These are phyloP conservation scores for Talaromyces borbonicus DNA, from an alignment of 495 filamentous ascomycete genomes.

Conservation along the genomic window DNA sequence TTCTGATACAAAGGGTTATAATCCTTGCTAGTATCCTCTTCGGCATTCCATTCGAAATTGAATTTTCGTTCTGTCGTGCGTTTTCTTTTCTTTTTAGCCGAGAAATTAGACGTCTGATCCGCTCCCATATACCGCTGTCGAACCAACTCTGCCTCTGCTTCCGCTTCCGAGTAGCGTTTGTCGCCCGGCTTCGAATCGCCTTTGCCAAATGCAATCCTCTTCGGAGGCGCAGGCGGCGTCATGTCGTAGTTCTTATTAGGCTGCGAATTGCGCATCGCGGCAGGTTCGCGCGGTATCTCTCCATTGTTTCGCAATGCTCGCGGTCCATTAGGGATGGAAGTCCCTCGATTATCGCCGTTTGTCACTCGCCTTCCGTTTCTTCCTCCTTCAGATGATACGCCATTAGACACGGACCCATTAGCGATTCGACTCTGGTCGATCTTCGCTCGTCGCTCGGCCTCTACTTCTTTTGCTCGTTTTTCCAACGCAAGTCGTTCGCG, in stretches of 20 bases:
- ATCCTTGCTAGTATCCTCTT: constrained; percentile 88
- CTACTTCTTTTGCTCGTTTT: constrained; percentile 75
- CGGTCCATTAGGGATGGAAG: constrained; percentile 64
- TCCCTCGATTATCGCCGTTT: constrained; percentile 19
- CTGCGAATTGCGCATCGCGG: constrained; percentile 38
- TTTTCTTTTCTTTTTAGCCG: constrained; percentile 91
- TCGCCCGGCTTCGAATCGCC: constrained; percentile 40
- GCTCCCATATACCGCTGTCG: constrained; percentile 88
- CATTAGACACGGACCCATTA: constrained; percentile 25
- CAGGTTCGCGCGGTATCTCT: constrained; percentile 44
- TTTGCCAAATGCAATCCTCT: constrained; percentile 25
- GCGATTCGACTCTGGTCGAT: constrained; percentile 10
- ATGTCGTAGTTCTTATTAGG: constrained; percentile 42
- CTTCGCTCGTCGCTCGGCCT: constrained; percentile 45
- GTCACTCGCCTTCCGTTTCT: constrained; percentile 8
- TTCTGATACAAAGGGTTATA: constrained; percentile 83
- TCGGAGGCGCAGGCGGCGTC: constrained; percentile 43
- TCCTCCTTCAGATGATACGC: constrained; percentile 4
- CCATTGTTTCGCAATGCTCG: constrained; percentile 55
- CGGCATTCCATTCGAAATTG: constrained; percentile 97
- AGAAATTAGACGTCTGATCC: constrained; percentile 79
- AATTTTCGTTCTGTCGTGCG: constrained; percentile 95
- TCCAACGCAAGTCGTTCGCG: constrained; percentile 79
- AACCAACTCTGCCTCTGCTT: constrained; percentile 63
- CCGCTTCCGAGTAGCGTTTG: constrained; percentile 51